Percentiles rank a stretch among this genome's conserved stretches.
Evolutionary conservation across 2,329 filamentous ascomycete genomes (phyloP).

Genomic region (Penicillium sp.): DNA sequence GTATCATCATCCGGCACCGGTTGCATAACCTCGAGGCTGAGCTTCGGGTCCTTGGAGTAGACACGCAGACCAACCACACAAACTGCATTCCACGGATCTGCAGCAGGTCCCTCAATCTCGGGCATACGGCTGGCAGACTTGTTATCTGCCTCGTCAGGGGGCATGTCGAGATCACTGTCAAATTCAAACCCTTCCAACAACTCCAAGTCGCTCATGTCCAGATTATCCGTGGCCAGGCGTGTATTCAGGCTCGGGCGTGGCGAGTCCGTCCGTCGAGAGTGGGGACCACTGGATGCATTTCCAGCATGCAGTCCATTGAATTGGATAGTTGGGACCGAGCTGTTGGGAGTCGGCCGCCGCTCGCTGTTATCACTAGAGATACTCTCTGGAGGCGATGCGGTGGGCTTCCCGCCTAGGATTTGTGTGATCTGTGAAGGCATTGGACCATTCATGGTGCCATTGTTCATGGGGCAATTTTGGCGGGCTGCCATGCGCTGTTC

Average conservation of each 20-base stretch:
- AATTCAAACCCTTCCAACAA: slow-evolving; percentile 43
- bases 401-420: slow-evolving; percentile 23
- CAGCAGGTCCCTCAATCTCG: slow-evolving; percentile 7
- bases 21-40: slow-evolving; percentile 55
- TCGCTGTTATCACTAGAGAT: slow-evolving; percentile 21
- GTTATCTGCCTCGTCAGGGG: slow-evolving; percentile 25
- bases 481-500: slow-evolving; percentile 32
- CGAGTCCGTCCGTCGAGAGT: slow-evolving; percentile 15
- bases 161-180: slow-evolving; percentile 45
- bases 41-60: slow-evolving; percentile 52
- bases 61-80: slow-evolving; percentile 61
- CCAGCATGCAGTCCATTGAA: slow-evolving; percentile 25
- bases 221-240: slow-evolving; percentile 19
- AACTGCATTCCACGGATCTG: slow-evolving; percentile 59
- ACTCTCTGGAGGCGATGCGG: slow-evolving; percentile 30
- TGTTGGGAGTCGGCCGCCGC: slow-evolving; percentile 10
- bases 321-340: slow-evolving; percentile 29
- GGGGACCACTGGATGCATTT: slow-evolving; percentile 10
- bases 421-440: slow-evolving; percentile 20
- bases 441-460: slow-evolving; percentile 3
- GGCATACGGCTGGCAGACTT: slow-evolving; percentile 7
- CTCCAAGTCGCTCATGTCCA: slow-evolving; percentile 33
- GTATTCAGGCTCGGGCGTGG: slow-evolving; percentile 28
- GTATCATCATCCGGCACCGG: slow-evolving; percentile 40
- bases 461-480: slow-evolving; percentile 18